phyloP scores from a whole-genome alignment of 768 basidiomycete genomes.

The Leccinum fibrillosum region DNA sequence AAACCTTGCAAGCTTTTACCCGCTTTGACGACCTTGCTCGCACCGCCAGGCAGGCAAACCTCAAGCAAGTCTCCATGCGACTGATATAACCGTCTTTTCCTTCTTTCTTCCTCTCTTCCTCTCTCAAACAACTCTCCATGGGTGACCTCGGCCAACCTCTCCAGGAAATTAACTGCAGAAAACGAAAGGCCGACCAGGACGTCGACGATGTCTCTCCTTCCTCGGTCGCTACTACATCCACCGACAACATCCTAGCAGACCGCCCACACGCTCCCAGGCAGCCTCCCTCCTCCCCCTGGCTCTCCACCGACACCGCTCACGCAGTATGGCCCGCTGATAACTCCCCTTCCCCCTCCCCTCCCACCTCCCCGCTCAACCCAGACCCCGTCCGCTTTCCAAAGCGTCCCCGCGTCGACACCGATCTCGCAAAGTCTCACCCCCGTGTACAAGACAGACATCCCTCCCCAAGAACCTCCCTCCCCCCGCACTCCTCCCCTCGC shows the following conservation, averaged over 20 bases:
- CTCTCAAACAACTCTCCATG: slow-evolving; percentile 38
- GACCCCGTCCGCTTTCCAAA: slow-evolving; percentile 22
- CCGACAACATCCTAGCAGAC: slow-evolving; percentile 37
- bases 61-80: not conserved
- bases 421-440: slow-evolving; percentile 13
- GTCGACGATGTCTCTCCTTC: slow-evolving; percentile 35
- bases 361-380: slow-evolving; percentile 41
- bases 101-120: slow-evolving; percentile 11
- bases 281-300: slow-evolving; percentile 33
- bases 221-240: slow-evolving; percentile 21
- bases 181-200: slow-evolving; percentile 64
- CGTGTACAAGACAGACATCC: slow-evolving; percentile 10
- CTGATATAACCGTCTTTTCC: not conserved
- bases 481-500: slow-evolving; percentile 27
- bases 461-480: slow-evolving; percentile 15
- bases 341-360: slow-evolving; percentile 31
- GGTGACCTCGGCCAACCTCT: slow-evolving; percentile 58
- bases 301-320: slow-evolving; percentile 27
- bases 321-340: slow-evolving; percentile 41
- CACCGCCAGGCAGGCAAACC: slow-evolving; percentile 18
- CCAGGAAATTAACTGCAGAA: slow-evolving; percentile 51
- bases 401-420: slow-evolving; percentile 32
- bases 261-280: slow-evolving; percentile 40
- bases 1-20: slow-evolving; percentile 16
- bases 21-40: slow-evolving; percentile 22